Conservation (phyloP, 768 basidiomycete genomes). For the Albatrellus ellisii region DNA sequence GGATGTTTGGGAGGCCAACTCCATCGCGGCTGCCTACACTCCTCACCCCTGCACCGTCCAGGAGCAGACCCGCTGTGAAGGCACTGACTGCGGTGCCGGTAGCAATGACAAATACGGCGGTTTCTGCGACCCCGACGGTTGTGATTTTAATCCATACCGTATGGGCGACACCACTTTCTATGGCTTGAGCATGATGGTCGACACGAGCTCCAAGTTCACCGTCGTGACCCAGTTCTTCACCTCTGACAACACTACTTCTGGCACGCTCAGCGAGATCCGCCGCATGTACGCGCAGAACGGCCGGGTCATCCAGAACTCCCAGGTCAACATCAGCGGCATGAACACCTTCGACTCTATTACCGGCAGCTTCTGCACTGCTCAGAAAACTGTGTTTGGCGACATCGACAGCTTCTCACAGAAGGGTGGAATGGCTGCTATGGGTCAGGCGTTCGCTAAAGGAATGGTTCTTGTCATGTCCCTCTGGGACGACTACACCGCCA, state of each 20-base stretch:
- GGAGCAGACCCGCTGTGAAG: constrained; percentile 30
- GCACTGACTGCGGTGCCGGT: constrained; percentile 21
- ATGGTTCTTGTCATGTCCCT: constrained; percentile 36
- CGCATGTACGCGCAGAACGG: constrained; percentile 42
- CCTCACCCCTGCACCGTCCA: constrained; percentile 34
- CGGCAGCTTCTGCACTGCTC: constrained; percentile 28
- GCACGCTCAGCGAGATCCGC: constrained; percentile 37
- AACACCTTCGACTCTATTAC: constrained; percentile 31
- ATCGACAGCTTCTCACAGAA: constrained; percentile 24
- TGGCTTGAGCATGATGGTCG: constrained; percentile 33
- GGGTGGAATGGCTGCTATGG: constrained; percentile 26
- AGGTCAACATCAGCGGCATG: constrained; percentile 30
- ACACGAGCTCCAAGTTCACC: constrained; percentile 37
- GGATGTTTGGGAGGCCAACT: constrained; percentile 51
- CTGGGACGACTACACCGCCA: constrained; percentile 40
- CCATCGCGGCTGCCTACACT: constrained; percentile 35
- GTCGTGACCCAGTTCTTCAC: constrained; percentile 46
- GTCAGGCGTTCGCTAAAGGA: constrained; percentile 24
- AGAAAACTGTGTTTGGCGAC: constrained; percentile 32
- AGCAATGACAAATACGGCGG: constrained; percentile 23
- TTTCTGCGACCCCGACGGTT: constrained; percentile 41
- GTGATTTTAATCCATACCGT: constrained; percentile 52
- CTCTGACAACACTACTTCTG: constrained; percentile 27
- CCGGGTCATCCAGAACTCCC: constrained; percentile 36
- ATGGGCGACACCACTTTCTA: constrained; percentile 34